Percentiles rank a stretch among this genome's conserved stretches.
phyloP scores from a whole-genome alignment of 257 asterid genomes.

The Catharanthus roseus region DNA sequence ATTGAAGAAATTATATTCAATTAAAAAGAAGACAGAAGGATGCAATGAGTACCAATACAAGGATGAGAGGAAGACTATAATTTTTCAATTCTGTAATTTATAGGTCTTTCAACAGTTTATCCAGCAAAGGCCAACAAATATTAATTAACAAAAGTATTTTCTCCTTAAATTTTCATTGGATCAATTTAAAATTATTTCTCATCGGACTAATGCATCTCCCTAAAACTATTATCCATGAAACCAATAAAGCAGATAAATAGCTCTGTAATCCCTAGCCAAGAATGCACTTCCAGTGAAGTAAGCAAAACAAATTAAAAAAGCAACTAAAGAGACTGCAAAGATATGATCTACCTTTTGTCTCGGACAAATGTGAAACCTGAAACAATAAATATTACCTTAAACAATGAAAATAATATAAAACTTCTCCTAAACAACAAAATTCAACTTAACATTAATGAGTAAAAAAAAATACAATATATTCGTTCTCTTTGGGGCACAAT shows the following conservation, averaged over 20 bases:
- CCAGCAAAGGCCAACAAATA: neutral
- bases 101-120: neutral
- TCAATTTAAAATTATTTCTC: neutral
- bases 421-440: too few relatives aligned
- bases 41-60: neutral
- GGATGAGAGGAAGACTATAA: too few relatives aligned
- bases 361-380: slow-evolving; percentile 47
- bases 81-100: neutral
- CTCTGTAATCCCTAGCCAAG: slow-evolving; percentile 40
- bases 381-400: slow-evolving; percentile 11
- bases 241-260: slow-evolving; percentile 24
- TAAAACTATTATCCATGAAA: neutral
- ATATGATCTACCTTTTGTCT: slow-evolving; percentile 48
- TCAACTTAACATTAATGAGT: too few relatives aligned
- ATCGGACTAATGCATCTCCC: neutral
- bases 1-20: neutral
- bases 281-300: slow-evolving; percentile 55
- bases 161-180: neutral
- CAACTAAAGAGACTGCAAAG: slow-evolving; percentile 43
- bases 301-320: slow-evolving; percentile 50
- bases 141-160: neutral
- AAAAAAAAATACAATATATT: too few relatives aligned
- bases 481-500: too few relatives aligned
- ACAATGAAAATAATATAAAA: too few relatives aligned
- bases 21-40: neutral